phyloP scores from a whole-genome alignment of 108 stramenopile species.

The Craspedostauros australis region DNA sequence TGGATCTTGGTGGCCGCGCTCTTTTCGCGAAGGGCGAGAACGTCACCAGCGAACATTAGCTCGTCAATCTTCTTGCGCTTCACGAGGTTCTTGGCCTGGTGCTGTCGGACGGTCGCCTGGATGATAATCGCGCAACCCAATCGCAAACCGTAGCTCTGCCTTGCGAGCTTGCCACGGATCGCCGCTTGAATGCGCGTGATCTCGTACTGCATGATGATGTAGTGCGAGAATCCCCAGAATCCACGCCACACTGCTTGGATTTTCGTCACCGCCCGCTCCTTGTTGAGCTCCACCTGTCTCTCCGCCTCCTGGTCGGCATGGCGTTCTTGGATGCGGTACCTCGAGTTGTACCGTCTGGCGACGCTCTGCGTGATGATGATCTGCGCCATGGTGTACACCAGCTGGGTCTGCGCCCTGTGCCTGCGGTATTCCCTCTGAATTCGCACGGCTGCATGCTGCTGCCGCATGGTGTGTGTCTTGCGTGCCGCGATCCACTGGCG shows the following conservation, averaged over 20 bases:
- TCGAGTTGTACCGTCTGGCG: constrained; percentile 43
- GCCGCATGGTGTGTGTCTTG: constrained; percentile 12
- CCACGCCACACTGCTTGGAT: constrained; percentile 69
- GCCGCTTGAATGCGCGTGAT: constrained; percentile 62
- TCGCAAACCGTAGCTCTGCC: constrained; percentile 33
- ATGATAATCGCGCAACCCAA: constrained; percentile 65
- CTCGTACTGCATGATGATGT: constrained; percentile 55
- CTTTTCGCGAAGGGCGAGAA: constrained; percentile 39
- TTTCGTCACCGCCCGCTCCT: constrained; percentile 37
- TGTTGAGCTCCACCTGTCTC: background rate
- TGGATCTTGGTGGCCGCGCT: constrained; percentile 59
- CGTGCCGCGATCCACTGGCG: constrained; percentile 39
- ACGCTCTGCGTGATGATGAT: constrained; percentile 68
- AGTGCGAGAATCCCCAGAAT: constrained; percentile 60
- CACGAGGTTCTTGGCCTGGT: constrained; percentile 32
- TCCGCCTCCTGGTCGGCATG: constrained; percentile 7
- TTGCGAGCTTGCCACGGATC: constrained; percentile 47
- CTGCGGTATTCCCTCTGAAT: constrained; percentile 48
- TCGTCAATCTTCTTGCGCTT: constrained; percentile 3
- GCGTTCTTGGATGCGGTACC: constrained; percentile 19
- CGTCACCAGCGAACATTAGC: constrained; percentile 28
- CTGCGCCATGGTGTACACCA: constrained; percentile 52
- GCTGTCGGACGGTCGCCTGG: constrained; percentile 53
- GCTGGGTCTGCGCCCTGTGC: constrained; percentile 36
- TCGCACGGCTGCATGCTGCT: constrained; percentile 22